Base-by-base conservation (phyloP, 164 flowering plant genomes). In the Dillenia turbinata region DNA sequence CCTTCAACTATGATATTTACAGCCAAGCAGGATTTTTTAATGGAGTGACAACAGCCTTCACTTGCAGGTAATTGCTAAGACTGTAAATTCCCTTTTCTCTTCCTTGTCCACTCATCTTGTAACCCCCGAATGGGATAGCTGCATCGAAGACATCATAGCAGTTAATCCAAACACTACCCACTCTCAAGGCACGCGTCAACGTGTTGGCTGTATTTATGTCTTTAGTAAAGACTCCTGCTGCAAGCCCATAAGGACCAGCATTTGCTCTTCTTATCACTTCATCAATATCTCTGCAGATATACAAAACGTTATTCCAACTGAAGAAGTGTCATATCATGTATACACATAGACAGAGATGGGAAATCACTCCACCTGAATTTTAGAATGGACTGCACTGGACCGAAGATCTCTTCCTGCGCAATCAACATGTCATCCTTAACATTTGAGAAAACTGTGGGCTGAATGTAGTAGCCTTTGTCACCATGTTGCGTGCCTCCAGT, bases 381-480 rank as follows among this genome's bases (percentile, higher is more conserved):
- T 72, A 90, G 73, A 76, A 93, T 82, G 54, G 87, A 64, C 66
- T 90, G 97, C 48, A 94, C 98, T 3, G 98, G 98, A 51, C 98
- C 98, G 62, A 94, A 94, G 53, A 94, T 94, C 69, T 94, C 98
- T 47, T 94, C 96, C 46, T 72, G 56, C n/a, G 96, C 97, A 43
- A 94, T 94, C 75, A 68, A 56, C 95, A 89, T 89, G 57, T 78
- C 77, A 55, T 94, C 98, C 94, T 80, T 56, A 63, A 90, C 97
- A 79, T 89, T 80, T 40, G 98, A 85, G 86, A 93, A 94, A 60
- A 94, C 96, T n/a, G 98, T 94, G 7, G 97, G 97, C 77, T 90
- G 85, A 51, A 94, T 68, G 52, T 70, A 94, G 83, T 64, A 89
- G 54, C 97, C 98, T 71, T 75, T 94, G 47, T 70, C 61, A 52